Base-by-base conservation (phyloP, 2,329 filamentous ascomycete species). In the Zasmidium citrigriseum region DNA sequence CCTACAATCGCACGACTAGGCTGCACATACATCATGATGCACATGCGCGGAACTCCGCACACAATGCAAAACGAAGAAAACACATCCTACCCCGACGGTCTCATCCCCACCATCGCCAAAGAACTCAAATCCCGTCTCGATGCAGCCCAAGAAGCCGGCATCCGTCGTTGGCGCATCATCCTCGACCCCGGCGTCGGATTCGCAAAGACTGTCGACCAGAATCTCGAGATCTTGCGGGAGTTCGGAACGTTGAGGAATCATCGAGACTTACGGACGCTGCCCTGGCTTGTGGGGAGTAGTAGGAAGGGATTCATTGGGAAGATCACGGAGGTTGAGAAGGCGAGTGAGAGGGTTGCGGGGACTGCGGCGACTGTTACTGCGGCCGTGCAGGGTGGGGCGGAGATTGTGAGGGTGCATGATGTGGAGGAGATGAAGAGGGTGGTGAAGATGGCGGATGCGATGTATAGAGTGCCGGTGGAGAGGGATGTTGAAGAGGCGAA, bases 181-280 rank as follows among this genome's bases (percentile, higher is more conserved):
- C 85, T 98, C 1, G 95, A 99, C 72, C 95, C 95, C 0, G 95
- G 95, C 0, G 84, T 99, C 27, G 95, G 95, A 0, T 99, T 99
- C 72, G 92, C 95, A 56, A 99, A 99, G 78, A 87, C 85, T 0
- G 80, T 82, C 54, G 80, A 83, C 44, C 91, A 97, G 73, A 97
- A 97, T 73, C 77, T 97, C 2, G 86, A 91, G 66, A 77, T 99
- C 2, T 78, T 99, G 29, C 81, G 89, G n/a, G n/a, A n/a, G n/a
- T n/a, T n/a, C n/a, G n/a, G n/a, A n/a, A n/a, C n/a, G n/a, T n/a
- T n/a, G n/a, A n/a, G n/a, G n/a, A n/a, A n/a, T n/a, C n/a, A n/a
- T n/a, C n/a, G n/a, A n/a, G n/a, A n/a, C n/a, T n/a, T n/a, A n/a
- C n/a, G n/a, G n/a, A n/a, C n/a, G n/a, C 77, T 96, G 18, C 93